These are phyloP conservation scores for Fagopyrum esculentum DNA, from an alignment of 148 eudicot species.

Conservation along the genomic window DNA sequence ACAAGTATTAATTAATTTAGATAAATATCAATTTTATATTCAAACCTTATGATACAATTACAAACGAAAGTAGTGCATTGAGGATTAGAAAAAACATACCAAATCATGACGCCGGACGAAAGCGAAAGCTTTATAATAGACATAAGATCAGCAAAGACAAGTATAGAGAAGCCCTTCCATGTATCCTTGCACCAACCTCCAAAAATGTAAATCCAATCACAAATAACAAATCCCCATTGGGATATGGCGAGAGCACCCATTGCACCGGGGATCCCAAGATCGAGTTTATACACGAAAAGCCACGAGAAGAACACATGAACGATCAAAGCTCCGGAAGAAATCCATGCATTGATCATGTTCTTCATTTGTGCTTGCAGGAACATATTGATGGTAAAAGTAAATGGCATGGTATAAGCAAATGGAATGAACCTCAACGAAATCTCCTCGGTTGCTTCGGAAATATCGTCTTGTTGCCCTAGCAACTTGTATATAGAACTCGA, in stretches of 20 bases:
- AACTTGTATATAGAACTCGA: constrained; percentile 9
- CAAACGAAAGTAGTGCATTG: too few relatives aligned
- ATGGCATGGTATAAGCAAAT: neutral
- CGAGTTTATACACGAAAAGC: constrained; percentile 11
- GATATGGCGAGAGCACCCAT: constrained; percentile 8
- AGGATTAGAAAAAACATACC: constrained; percentile 9
- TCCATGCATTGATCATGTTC: constrained; percentile 47
- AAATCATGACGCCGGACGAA: neutral
- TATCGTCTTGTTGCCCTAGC: constrained; percentile 14
- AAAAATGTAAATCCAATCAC: neutral
- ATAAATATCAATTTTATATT: too few relatives aligned
- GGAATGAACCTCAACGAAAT: constrained; percentile 16
- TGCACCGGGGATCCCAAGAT: neutral
- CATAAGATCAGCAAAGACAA: neutral
- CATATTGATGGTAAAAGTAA: constrained; percentile 40
- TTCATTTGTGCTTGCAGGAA: constrained; percentile 61
- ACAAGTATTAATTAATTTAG: too few relatives aligned
- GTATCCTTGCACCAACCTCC: constrained; percentile 9
- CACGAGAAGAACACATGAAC: constrained; percentile 48
- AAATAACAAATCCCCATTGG: constrained; percentile 1
- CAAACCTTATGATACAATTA: too few relatives aligned
- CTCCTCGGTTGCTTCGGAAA: neutral
- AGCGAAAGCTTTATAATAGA: neutral
- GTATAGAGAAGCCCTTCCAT: constrained; percentile 1
- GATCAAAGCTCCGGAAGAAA: constrained; percentile 23